Conservation (phyloP, 805 yeast genomes). For the Soucietia sequanensis region DNA sequence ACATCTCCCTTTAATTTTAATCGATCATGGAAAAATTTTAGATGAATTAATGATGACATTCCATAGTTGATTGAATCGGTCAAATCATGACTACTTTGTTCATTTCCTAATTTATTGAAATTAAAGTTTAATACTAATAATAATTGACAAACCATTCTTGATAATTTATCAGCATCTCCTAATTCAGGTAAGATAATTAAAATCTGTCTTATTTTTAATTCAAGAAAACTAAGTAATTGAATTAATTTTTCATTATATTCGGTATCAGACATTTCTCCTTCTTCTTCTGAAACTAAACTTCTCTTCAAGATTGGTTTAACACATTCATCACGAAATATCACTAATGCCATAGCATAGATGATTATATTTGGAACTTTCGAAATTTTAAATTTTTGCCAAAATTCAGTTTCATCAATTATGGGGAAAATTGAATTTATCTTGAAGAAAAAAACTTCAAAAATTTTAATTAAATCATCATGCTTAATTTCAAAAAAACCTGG, state of each 20-base stretch:
- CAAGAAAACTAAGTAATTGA: constrained; percentile 12
- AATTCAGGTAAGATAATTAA: constrained; percentile 19
- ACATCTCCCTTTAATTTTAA: constrained; percentile 9
- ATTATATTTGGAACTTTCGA: constrained; percentile 39
- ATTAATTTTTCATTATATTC: constrained; percentile 5
- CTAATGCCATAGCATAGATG: constrained; percentile 42
- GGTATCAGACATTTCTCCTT: background rate
- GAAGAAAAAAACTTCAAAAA: constrained; percentile 38
- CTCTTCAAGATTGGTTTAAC: constrained; percentile 16
- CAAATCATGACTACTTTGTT: constrained; percentile 20
- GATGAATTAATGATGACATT: constrained; percentile 17
- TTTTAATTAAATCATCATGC: constrained; percentile 6
- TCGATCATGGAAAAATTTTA: constrained; percentile 12
- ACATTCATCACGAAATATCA: constrained; percentile 38
- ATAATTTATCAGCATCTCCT: constrained; percentile 19
- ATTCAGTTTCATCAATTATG: constrained; percentile 36
- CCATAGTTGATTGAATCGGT: constrained; percentile 16
- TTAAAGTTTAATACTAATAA: constrained; percentile 16
- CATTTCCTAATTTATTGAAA: constrained; percentile 19
- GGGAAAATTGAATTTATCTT: constrained; percentile 42
- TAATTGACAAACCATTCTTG: constrained; percentile 16
- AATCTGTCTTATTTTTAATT: constrained; percentile 19
- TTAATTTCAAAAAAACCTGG: constrained; percentile 8
- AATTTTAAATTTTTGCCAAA: constrained; percentile 31
- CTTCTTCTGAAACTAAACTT: constrained; percentile 5